Percentiles rank a stretch among this genome's conserved stretches.
These are phyloP conservation scores for Aspergillus neoniger DNA, from an alignment of 2,329 filamentous ascomycete genomes.

Conservation along the genomic window DNA sequence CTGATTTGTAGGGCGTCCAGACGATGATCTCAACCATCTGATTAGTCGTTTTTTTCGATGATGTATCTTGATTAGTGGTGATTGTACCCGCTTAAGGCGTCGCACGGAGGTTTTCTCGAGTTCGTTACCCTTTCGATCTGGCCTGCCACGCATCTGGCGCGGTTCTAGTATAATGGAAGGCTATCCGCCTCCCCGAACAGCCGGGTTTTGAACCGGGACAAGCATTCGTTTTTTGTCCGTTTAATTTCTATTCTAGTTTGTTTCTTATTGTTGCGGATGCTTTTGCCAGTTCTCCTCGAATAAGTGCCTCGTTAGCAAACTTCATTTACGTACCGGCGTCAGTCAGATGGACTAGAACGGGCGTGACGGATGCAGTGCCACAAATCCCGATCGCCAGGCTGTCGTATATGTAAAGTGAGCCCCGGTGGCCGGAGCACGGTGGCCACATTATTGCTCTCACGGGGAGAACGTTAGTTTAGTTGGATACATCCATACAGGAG, in stretches of 20 bases:
- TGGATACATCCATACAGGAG: background rate
- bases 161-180: background rate
- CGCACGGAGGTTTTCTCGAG: constrained; percentile 9
- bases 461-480: background rate
- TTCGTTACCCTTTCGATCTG: background rate
- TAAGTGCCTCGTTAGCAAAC: background rate
- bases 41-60: constrained; percentile 16
- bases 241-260: too few species aligned
- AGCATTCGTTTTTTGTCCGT: background rate
- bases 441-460: background rate
- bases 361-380: constrained; percentile 1
- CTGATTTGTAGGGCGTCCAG: constrained; percentile 25
- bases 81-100: constrained; percentile 4
- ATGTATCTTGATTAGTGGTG: constrained; percentile 21
- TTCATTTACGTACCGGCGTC: background rate
- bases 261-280: too few species aligned
- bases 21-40: constrained; percentile 28
- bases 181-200: background rate
- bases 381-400: background rate
- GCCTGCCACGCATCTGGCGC: background rate
- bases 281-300: too few species aligned
- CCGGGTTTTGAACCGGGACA: background rate
- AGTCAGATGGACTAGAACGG: background rate
- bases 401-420: background rate
- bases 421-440: background rate